Base-by-base conservation (phyloP, 805 yeast species). In the Myxozyma monticola region DNA sequence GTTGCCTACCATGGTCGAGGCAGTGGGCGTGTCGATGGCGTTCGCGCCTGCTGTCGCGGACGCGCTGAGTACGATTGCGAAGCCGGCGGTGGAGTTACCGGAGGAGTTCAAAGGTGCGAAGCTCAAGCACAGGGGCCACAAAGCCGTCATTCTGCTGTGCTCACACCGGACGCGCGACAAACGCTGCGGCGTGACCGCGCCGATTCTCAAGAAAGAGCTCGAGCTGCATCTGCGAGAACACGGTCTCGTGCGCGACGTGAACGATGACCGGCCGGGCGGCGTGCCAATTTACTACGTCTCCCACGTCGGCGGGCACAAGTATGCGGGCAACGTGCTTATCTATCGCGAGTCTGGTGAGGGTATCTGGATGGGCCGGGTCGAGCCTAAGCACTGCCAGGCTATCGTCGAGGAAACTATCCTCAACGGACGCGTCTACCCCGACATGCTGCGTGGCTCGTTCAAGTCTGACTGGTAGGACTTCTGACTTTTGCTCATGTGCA, bases 291-390 rank as follows among this genome's bases (percentile, higher is more conserved):
- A 77, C 1, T 89, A 67, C 60, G 77, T 85, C 26, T 89, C 87
- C 62, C 99, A 91, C 67, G 85, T 91, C 24, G 99, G 99, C 5
- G 98, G 98, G 4, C 99, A 91, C 69, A 93, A 93, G 67, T 93
- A 74, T 68, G 88, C 93, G 1, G 97, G 97, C 1, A 91, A 91
- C 66, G 85, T 88, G 2, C 75, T 88, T 44, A 78, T 91, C 14
- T 89, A 88, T 64, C 70, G 81, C 57, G 81, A 76, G 56, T 70
- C 78, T 9, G 95, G 93, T 4, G 85, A 86, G 58, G 81, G 83
- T 50, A 78, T 89, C 25, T 89, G 97, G 97, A 71, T 88, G 64
- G 99, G 95, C 0, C 76, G 91, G 54, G 84, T 95, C 48, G 75
- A 79, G 2, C 98, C 98, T 3, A 74, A 75, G 44, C 86, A 88